These are phyloP conservation scores for Croton setiger DNA, from an alignment of 441 rosid genomes.

Conservation along the genomic window DNA sequence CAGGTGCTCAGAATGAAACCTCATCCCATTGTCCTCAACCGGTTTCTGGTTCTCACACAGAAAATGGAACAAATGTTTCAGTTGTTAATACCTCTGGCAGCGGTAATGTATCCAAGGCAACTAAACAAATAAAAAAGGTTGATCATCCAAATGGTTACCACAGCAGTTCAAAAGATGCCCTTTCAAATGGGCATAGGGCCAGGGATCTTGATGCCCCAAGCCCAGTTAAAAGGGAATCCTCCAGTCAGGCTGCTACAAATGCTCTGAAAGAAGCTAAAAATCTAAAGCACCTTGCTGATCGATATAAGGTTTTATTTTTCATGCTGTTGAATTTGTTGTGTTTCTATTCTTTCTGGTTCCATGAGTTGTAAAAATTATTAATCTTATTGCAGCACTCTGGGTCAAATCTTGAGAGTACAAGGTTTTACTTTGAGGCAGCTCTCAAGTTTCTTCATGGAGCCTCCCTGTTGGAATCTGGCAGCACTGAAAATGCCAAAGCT, in stretches of 20 bases:
- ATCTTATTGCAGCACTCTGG: slow-evolving; percentile 52
- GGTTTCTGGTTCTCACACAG: slow-evolving; percentile 35
- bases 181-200: slow-evolving; percentile 50
- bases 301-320: slow-evolving; percentile 56
- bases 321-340: slow-evolving; percentile 17
- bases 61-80: slow-evolving; percentile 28
- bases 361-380: slow-evolving; percentile 19
- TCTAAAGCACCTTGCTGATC: slow-evolving; percentile 95
- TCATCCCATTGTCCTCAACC: slow-evolving; percentile 26
- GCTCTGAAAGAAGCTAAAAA: slow-evolving; percentile 91
- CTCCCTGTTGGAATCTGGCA: slow-evolving; percentile 65
- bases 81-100: slow-evolving; percentile 30
- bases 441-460: slow-evolving; percentile 94
- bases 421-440: slow-evolving; percentile 86
- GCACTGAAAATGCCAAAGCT: slow-evolving; percentile 58
- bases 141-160: slow-evolving; percentile 51
- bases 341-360: slow-evolving; percentile 12
- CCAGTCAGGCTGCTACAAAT: slow-evolving; percentile 65
- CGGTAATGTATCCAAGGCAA: slow-evolving; percentile 37
- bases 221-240: slow-evolving; percentile 69
- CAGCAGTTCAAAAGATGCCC: slow-evolving; percentile 37
- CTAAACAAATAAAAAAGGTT: slow-evolving; percentile 41
- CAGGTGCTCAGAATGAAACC: slow-evolving; percentile 44
- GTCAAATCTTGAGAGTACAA: slow-evolving; percentile 54
- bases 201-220: slow-evolving; percentile 59